Percentiles rank a stretch among this genome's conserved stretches.
Conservation (phyloP, 2,329 filamentous ascomycete species). For the Orbilia oligospora region DNA sequence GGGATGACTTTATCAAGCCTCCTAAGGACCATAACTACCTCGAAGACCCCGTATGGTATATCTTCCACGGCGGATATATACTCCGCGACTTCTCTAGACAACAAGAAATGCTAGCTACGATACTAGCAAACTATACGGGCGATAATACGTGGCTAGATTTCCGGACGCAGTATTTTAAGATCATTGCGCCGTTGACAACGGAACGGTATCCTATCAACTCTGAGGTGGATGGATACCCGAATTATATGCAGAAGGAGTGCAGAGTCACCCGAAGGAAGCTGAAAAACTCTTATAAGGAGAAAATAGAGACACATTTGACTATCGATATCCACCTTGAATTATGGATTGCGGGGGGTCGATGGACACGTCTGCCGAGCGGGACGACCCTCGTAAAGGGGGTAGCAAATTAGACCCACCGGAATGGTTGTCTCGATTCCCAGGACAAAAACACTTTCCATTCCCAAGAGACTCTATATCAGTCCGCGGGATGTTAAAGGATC, state of each 20-base stretch:
- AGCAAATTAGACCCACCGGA: not conserved
- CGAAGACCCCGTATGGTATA: constrained; percentile 41
- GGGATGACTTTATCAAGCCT: constrained; percentile 8
- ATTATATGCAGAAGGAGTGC: not conserved
- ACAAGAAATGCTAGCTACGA: constrained; percentile 23
- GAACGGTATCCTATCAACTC: constrained; percentile 35
- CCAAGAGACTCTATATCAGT: constrained; percentile 23
- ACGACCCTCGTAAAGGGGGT: constrained; percentile 9
- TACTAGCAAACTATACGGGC: constrained; percentile 4
- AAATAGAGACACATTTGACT: not conserved
- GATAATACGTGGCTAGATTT: constrained; percentile 23
- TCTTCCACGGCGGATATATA: constrained; percentile 32
- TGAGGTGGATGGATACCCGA: not conserved
- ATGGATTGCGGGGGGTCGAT: constrained; percentile 41
- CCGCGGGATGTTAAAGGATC: not conserved
- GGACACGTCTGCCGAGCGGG: constrained; percentile 26
- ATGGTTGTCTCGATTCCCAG: not conserved
- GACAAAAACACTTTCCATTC: not conserved
- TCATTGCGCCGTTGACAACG: constrained; percentile 31
- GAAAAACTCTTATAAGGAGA: constrained; percentile 26
- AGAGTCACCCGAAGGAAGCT: not conserved
- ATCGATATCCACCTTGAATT: constrained; percentile 32
- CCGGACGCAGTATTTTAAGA: constrained; percentile 29
- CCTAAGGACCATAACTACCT: not conserved
- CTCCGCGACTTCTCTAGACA: constrained; percentile 38